Conservation (phyloP, 352 stramenopile species). For the Phytopythium sindhum region DNA sequence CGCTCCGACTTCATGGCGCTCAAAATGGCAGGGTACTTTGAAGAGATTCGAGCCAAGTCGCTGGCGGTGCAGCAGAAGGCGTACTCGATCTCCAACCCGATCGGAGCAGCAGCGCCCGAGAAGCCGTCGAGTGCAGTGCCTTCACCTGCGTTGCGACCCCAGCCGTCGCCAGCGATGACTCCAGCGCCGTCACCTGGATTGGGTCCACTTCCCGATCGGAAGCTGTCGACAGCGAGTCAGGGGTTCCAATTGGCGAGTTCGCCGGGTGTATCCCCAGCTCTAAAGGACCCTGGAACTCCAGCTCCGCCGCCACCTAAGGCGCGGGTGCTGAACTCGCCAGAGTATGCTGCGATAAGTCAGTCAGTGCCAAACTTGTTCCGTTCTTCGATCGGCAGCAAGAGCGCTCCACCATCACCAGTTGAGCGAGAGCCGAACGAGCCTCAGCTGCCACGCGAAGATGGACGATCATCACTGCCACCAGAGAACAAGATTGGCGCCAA, state of each 20-base stretch:
- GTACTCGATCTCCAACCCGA: constrained; percentile 46
- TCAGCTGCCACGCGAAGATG: constrained; percentile 12
- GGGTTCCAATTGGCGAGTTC: constrained; percentile 15
- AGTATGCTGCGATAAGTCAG: not conserved
- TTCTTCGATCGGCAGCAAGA: constrained; percentile 32
- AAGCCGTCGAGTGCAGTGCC: constrained; percentile 5
- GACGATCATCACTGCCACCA: constrained; percentile 8
- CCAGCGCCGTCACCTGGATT: constrained; percentile 19
- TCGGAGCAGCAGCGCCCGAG: not conserved
- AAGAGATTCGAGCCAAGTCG: constrained; percentile 83
- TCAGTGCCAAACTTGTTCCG: constrained; percentile 17
- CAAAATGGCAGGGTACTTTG: constrained; percentile 85
- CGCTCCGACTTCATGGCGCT: constrained; percentile 82
- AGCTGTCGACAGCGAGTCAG: not conserved
- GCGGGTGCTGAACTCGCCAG: not conserved
- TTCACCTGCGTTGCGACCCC: not conserved
- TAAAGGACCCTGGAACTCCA: constrained; percentile 13
- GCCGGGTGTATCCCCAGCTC: constrained; percentile 22
- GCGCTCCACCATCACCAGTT: constrained; percentile 48
- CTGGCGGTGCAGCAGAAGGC: constrained; percentile 72
- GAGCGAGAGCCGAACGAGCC: constrained; percentile 34
- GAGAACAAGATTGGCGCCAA: constrained; percentile 18
- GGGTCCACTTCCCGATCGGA: constrained; percentile 13
- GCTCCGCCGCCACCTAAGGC: not conserved
- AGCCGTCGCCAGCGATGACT: constrained; percentile 7